phyloP scores from a whole-genome alignment of 768 basidiomycete genomes.

The Boletus vermiculosoides region DNA sequence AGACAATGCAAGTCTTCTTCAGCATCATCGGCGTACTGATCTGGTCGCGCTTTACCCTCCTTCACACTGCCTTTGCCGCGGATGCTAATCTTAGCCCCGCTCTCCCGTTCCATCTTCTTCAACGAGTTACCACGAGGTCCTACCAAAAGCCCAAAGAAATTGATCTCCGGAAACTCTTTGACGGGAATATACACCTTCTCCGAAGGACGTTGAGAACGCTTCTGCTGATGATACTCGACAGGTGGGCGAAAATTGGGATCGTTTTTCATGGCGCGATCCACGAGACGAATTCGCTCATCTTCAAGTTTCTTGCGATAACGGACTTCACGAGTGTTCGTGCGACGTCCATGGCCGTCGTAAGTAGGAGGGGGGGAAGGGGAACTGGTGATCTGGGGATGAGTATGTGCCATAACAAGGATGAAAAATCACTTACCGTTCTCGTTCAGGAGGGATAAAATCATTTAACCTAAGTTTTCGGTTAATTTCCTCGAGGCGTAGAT shows the following conservation, averaged over 20 bases:
- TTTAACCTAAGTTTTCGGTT: slow-evolving; percentile 92
- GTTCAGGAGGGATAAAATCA: slow-evolving; percentile 93
- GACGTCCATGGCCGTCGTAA: slow-evolving; percentile 95
- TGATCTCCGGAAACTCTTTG: slow-evolving; percentile 99
- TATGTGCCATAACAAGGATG: background rate
- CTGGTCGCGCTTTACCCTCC: slow-evolving; percentile 95
- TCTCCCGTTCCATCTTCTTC: slow-evolving; percentile 99
- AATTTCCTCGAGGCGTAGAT: slow-evolving; percentile 95
- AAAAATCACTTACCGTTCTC: slow-evolving; percentile 62
- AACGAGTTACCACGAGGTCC: slow-evolving; percentile 98
- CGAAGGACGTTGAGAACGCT: slow-evolving; percentile 88
- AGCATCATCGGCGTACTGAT: slow-evolving; percentile 93
- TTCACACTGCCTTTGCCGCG: slow-evolving; percentile 98
- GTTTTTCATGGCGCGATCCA: slow-evolving; percentile 95
- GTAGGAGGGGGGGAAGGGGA: slow-evolving; percentile 97
- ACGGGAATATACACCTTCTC: slow-evolving; percentile 99
- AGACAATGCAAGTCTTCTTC: slow-evolving; percentile 99
- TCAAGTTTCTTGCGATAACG: slow-evolving; percentile 96
- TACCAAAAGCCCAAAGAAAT: slow-evolving; percentile 97
- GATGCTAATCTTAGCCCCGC: slow-evolving; percentile 97
- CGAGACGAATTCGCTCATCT: slow-evolving; percentile 87
- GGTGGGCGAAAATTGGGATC: slow-evolving; percentile 98
- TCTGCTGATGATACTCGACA: slow-evolving; percentile 93
- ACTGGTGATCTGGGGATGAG: slow-evolving; percentile 40
- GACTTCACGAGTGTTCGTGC: slow-evolving; percentile 98